Base-by-base conservation (phyloP, 2,329 filamentous ascomycete genomes). In the Macrophomina tecta region DNA sequence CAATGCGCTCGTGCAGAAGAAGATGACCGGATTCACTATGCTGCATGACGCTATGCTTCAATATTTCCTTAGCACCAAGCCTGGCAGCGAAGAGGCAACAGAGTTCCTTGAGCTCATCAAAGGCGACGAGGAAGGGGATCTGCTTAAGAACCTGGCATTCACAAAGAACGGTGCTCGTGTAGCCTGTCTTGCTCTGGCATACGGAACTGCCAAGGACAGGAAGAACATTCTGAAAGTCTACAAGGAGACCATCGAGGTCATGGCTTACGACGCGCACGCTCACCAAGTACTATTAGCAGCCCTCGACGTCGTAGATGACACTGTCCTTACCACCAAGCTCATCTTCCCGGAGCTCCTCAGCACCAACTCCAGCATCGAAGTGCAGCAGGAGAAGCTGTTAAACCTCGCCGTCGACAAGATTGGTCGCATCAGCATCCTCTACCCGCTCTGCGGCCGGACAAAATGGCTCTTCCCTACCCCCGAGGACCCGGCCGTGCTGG, bases 41-140 rank as follows among this genome's bases (percentile, higher is more conserved):
- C 87, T 99, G 23, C 96, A 99, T 79, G 95, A 98, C 74, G 95
- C 95, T 60, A 97, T 99, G 94, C 84, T 97, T 68, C 94, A 99
- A 77, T 99, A 97, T 80, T 97, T 94, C 80, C 82, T 93, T 64
- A 94, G 91, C 73, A 88, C 90, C 55, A 90, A 91, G 70, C 83
- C 87, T 4, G 93, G 91, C 3, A 92, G 89, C 52, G 89, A 92
- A 67, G 94, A 98, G 77, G 89, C 92, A 49, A 91, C 85, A 38
- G 93, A 97, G 73, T 97, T 97, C 75, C 82, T 96, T 67, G 94
- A 98, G 78, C 85, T 96, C 71, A 84, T 99, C 74, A 97, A 96
- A 82, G 92, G 92, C 48, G 94, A 99, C 71, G 82, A 83, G 42
- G 78, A 80, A 69, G 93, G 93, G 56, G 94, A 98, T 77, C 80